Evolutionary conservation across 257 asterid genomes (phyloP).

Genomic region (Jasminum sambac): DNA sequence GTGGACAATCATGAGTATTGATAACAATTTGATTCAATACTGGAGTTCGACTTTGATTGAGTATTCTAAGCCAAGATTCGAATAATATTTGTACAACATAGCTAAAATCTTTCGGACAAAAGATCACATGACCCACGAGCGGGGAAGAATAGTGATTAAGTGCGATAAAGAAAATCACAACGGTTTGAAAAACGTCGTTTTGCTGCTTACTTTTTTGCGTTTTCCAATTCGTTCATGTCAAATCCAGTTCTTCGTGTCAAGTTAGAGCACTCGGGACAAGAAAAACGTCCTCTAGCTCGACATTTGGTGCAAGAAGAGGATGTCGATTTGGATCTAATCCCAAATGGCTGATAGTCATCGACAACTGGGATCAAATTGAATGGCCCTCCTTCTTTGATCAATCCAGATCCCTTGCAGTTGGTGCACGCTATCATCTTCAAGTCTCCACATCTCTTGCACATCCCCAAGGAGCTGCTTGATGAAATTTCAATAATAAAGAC

Average conservation of each 20-base stretch:
- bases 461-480: conserved; percentile 63
- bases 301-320: conserved; percentile 51
- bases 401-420: conserved; percentile 74
- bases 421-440: conserved; percentile 71
- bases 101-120: not conserved
- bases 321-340: conserved; percentile 28
- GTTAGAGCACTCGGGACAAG: conserved; percentile 63
- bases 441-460: conserved; percentile 93
- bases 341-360: conserved; percentile 28
- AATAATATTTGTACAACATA: not conserved
- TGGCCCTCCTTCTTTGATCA: conserved; percentile 48
- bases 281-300: conserved; percentile 60
- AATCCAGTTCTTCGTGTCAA: not conserved
- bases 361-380: conserved; percentile 42
- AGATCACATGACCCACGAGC: not conserved
- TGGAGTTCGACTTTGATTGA: no score
- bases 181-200: not conserved
- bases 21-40: no score
- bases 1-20: no score
- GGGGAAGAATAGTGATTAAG: no score
- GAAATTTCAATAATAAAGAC: not conserved
- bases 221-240: not conserved
- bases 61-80: not conserved
- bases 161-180: no score
- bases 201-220: not conserved